phyloP scores from a whole-genome alignment of 2,329 filamentous ascomycete genomes.

The Diaporthe citrichinensis region DNA sequence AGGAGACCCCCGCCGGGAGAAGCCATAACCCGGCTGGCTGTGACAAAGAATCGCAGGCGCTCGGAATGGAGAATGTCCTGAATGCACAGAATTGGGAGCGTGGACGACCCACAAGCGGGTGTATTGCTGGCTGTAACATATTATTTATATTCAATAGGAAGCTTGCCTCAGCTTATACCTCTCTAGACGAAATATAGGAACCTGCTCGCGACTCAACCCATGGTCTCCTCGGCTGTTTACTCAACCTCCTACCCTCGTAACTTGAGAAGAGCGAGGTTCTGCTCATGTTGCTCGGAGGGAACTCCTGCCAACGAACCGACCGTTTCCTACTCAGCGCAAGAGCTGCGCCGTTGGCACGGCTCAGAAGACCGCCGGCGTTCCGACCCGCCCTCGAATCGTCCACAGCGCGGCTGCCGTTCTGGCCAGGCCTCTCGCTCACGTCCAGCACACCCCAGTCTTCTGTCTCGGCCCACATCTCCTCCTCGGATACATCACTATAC shows the following conservation, averaged over 20 bases:
- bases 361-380: slow-evolving; percentile 1
- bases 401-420: background rate
- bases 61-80: no score
- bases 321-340: slow-evolving; percentile 38
- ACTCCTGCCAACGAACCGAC: slow-evolving; percentile 41
- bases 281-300: slow-evolving; percentile 40
- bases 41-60: background rate
- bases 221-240: slow-evolving; percentile 38
- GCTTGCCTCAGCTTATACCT: background rate
- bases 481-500: slow-evolving; percentile 43
- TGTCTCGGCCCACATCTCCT: slow-evolving; percentile 43
- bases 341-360: slow-evolving; percentile 13
- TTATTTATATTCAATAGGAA: background rate
- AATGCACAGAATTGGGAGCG: background rate
- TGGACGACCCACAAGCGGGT: background rate
- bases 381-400: slow-evolving; percentile 20
- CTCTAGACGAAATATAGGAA: slow-evolving; percentile 37
- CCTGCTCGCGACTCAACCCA: slow-evolving; percentile 40
- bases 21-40: background rate
- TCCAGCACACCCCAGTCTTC: slow-evolving; percentile 44
- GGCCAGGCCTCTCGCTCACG: slow-evolving; percentile 37
- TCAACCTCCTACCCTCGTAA: slow-evolving; percentile 40
- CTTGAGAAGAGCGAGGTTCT: slow-evolving; percentile 30
- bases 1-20: background rate
- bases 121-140: background rate